Evolutionary conservation across 495 filamentous ascomycete species (phyloP).

Genomic region (Neurospora tetrasperma): DNA sequence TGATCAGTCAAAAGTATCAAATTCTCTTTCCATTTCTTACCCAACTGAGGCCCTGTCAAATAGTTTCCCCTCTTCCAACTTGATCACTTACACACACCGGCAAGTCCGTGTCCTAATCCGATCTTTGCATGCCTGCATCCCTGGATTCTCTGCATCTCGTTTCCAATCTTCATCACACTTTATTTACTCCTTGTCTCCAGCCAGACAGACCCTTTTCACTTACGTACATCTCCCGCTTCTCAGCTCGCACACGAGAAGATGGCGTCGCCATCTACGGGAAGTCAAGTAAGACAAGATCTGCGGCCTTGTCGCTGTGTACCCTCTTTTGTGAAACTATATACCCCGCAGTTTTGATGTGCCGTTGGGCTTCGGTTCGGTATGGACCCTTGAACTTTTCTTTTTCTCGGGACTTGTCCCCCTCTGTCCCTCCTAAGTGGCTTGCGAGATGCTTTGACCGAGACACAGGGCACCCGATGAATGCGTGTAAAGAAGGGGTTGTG

Average conservation of each 20-base stretch:
- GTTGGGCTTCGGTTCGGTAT: background rate
- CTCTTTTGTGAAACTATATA: background rate
- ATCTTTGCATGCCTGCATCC: background rate
- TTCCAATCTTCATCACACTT: background rate
- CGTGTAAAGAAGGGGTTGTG: background rate
- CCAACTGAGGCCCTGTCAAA: too few relatives aligned
- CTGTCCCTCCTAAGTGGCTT: background rate
- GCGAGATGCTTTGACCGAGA: background rate
- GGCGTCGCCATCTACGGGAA: background rate
- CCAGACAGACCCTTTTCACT: background rate
- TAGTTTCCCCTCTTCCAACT: too few relatives aligned
- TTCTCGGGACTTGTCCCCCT: background rate
- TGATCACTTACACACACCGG: background rate
- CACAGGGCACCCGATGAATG: background rate
- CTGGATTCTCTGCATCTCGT: background rate
- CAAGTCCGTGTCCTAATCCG: background rate
- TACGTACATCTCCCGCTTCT: background rate
- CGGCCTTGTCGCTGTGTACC: background rate
- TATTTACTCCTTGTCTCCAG: background rate
- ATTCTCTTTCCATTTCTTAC: too few relatives aligned
- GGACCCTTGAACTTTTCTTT: background rate
- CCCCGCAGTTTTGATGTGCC: background rate
- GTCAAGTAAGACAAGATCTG: background rate
- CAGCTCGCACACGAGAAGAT: background rate
- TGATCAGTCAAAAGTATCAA: too few relatives aligned